phyloP scores from a whole-genome alignment of 441 rosid species.

The Theobroma grandiflorum region DNA sequence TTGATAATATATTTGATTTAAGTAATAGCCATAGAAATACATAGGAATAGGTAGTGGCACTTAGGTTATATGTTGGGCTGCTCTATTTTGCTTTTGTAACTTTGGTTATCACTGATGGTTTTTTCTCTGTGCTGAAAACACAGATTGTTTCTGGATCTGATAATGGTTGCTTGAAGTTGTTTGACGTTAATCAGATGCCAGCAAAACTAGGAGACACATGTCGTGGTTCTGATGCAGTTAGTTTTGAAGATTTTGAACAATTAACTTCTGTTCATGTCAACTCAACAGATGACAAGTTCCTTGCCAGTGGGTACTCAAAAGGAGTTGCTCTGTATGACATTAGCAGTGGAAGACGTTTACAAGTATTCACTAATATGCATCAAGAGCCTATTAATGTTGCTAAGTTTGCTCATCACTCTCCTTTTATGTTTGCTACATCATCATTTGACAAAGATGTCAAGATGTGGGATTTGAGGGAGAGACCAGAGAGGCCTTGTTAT shows the following conservation, averaged over 20 bases:
- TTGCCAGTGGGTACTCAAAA: slow-evolving; percentile 55
- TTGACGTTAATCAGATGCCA: slow-evolving; percentile 39
- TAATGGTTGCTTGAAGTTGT: slow-evolving; percentile 49
- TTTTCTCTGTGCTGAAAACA: slow-evolving; percentile 21
- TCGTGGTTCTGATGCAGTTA: slow-evolving; percentile 27
- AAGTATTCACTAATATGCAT: slow-evolving; percentile 50
- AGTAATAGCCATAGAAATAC: not conserved
- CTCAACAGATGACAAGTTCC: slow-evolving; percentile 51
- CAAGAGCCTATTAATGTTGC: slow-evolving; percentile 55
- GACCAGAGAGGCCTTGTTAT: slow-evolving; percentile 48
- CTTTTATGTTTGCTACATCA: slow-evolving; percentile 53
- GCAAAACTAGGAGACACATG: slow-evolving; percentile 32
- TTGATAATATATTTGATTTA: not conserved
- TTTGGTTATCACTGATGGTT: slow-evolving; percentile 15
- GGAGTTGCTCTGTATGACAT: slow-evolving; percentile 52
- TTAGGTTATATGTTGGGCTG: not conserved
- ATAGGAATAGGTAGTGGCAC: not conserved
- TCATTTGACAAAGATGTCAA: slow-evolving; percentile 54
- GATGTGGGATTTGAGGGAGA: slow-evolving; percentile 63
- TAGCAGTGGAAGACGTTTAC: slow-evolving; percentile 41
- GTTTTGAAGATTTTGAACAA: slow-evolving; percentile 50
- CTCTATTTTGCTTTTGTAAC: slow-evolving; percentile 15
- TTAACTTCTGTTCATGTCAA: slow-evolving; percentile 58
- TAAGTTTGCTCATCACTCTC: slow-evolving; percentile 55
- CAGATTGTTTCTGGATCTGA: slow-evolving; percentile 58